phyloP scores from a whole-genome alignment of 1,284 basidiomycete species.

The Macrocybe sp. region DNA sequence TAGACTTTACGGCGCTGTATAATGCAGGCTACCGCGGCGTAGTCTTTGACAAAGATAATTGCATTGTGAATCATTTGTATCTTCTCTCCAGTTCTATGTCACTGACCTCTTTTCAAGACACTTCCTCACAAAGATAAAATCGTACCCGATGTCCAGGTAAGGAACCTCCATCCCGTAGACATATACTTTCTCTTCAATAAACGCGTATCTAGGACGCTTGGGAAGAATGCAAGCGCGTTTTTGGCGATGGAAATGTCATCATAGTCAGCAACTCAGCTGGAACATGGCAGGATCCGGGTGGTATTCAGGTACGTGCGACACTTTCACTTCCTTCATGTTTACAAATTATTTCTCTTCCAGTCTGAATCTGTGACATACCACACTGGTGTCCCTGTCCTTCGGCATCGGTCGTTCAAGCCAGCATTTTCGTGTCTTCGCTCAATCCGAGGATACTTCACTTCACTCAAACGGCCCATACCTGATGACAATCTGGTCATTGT shows the following conservation, averaged over 20 bases:
- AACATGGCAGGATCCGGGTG: constrained; percentile 71
- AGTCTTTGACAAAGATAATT: constrained; percentile 98
- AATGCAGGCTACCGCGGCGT: constrained; percentile 81
- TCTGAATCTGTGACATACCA: constrained; percentile 81
- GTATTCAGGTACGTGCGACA: constrained; percentile 59
- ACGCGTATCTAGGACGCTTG: constrained; percentile 59
- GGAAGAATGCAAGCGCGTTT: constrained; percentile 66
- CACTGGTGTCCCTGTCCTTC: constrained; percentile 79
- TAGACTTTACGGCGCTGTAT: constrained; percentile 80
- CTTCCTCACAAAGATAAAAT: constrained; percentile 68
- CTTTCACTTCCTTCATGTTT: not conserved
- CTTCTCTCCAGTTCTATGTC: not conserved
- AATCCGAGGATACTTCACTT: constrained; percentile 63
- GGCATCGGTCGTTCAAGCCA: constrained; percentile 76
- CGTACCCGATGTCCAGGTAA: constrained; percentile 66
- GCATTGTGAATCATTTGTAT: constrained; percentile 57
- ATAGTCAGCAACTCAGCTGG: constrained; percentile 96
- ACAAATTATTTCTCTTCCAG: constrained; percentile 33
- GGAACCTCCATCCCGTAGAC: constrained; percentile 14
- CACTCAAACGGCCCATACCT: constrained; percentile 43
- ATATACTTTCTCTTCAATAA: not conserved
- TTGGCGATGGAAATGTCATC: constrained; percentile 78
- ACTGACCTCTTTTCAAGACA: constrained; percentile 45
- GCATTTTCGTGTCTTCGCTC: constrained; percentile 65
- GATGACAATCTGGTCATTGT: constrained; percentile 73